Evolutionary conservation across 768 basidiomycete genomes (phyloP).

Genomic region (Pulveroboletus sp.): DNA sequence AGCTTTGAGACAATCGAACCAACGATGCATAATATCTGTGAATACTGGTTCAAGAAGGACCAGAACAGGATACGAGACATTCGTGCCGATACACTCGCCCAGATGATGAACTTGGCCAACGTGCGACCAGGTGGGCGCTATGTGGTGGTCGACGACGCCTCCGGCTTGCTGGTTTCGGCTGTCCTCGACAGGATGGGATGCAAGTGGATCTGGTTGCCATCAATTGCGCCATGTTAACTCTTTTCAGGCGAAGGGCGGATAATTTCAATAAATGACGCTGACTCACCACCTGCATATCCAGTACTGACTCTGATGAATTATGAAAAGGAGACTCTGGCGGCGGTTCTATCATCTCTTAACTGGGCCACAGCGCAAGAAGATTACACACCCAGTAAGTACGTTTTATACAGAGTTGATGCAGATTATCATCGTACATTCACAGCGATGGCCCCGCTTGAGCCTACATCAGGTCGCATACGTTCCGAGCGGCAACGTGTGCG

Average conservation of each 20-base stretch:
- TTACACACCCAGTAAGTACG: conserved; percentile 57
- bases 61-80: conserved; percentile 78
- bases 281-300: conserved; percentile 90
- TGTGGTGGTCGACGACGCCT: conserved; percentile 87
- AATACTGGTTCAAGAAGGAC: conserved; percentile 86
- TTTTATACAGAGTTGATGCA: not conserved
- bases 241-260: conserved; percentile 70
- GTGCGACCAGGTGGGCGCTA: conserved; percentile 84
- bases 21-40: conserved; percentile 80
- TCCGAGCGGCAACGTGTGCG: conserved; percentile 71
- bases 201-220: conserved; percentile 26
- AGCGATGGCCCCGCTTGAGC: conserved; percentile 61
- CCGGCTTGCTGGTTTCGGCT: conserved; percentile 81
- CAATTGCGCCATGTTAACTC: not conserved
- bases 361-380: conserved; percentile 87
- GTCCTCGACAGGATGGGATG: conserved; percentile 87
- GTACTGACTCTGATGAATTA: conserved; percentile 87
- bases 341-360: conserved; percentile 68
- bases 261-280: conserved; percentile 81
- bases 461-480: conserved; percentile 53
- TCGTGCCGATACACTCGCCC: conserved; percentile 83
- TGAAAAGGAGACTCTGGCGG: conserved; percentile 44
- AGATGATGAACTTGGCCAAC: conserved; percentile 80
- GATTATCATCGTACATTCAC: conserved; percentile 4
- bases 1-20: conserved; percentile 85